These are phyloP conservation scores for Mucor circinelloides DNA, from an alignment of 371 early-diverging fungal genomes.

Conservation along the genomic window DNA sequence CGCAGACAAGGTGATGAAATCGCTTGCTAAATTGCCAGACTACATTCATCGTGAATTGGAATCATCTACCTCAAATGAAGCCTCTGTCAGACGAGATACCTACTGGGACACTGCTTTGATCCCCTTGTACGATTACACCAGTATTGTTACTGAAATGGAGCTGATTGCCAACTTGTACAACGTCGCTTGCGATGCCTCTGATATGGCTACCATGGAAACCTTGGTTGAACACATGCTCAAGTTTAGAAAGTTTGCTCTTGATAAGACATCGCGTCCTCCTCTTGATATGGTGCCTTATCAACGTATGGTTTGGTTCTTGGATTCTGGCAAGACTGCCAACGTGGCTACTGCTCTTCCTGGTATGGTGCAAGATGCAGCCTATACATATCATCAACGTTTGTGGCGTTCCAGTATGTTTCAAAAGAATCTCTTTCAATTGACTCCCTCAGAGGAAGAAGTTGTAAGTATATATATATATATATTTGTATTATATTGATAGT, in stretches of 20 bases:
- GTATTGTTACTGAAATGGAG: slow-evolving; percentile 58
- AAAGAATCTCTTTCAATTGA: slow-evolving; percentile 29
- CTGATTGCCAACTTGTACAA: slow-evolving; percentile 47
- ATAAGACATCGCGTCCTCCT: slow-evolving; percentile 63
- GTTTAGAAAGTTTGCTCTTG: slow-evolving; percentile 52
- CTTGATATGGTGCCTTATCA: slow-evolving; percentile 70
- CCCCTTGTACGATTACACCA: slow-evolving; percentile 60
- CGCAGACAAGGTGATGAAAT: slow-evolving; percentile 49
- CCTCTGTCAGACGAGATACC: slow-evolving; percentile 13
- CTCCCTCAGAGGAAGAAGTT: slow-evolving; percentile 20
- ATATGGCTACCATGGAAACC: slow-evolving; percentile 7
- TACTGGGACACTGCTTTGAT: slow-evolving; percentile 48
- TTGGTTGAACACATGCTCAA: slow-evolving; percentile 15
- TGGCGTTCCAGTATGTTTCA: slow-evolving; percentile 47
- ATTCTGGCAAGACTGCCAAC: slow-evolving; percentile 31
- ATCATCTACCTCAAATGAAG: not conserved
- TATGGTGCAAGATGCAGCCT: slow-evolving; percentile 44
- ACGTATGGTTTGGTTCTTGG: slow-evolving; percentile 67
- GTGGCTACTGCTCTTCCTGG: slow-evolving; percentile 32
- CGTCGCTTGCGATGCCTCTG: slow-evolving; percentile 1
- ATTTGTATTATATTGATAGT: not conserved
- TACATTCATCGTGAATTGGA: slow-evolving; percentile 34
- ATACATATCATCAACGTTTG: slow-evolving; percentile 39
- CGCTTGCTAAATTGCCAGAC: slow-evolving; percentile 59
- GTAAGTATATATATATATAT: slow-evolving; percentile 14